Base-by-base conservation (phyloP, 208 protist species). In the Trypanosoma grayi region DNA sequence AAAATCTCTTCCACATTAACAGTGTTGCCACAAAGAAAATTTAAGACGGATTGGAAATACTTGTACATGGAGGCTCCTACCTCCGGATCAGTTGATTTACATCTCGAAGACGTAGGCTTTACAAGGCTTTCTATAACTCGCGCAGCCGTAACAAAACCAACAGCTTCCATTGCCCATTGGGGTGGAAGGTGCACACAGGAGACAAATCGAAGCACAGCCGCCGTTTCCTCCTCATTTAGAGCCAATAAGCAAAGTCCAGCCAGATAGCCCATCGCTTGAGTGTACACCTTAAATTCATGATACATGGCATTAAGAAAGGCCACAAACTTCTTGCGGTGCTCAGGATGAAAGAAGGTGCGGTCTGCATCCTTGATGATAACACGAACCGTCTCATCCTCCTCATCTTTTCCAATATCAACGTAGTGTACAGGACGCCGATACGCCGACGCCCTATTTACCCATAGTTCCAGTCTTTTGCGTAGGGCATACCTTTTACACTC, bases 311-410 rank as follows among this genome's bases (percentile, higher is more conserved):
- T 58, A 30, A 95, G 68, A 51, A 93, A 93, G 18, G 59, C 59
- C 13, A 90, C 79, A 58, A 95, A 70, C 62, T 93, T 92, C 13
- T 57, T 45, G 37, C 86, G 83, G 70, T 95, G 86, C 37, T 81
- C 73, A 0, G 78, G 66, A 45, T 75, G 64, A 45, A 91, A 87
- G 70, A 95, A 95, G 55, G 85, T 95, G 31, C 89, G 77, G 59
- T 90, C 81, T 33, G 85, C 84, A 62, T 95, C 89, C 58, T 95
- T 95, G 63, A 95, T 95, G 41, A 95, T 95, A n/a, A 95, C 86
- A 18, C 89, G 89, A 73, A 90, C 73, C 40, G 84, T 82, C 50
- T 92, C 83, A 54, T 92, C 89, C 53, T 95, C 89, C 25, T 84
- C 74, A 67, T 92, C 82, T 22, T 84, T n/a, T n/a, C n/a, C 79